phyloP scores from a whole-genome alignment of 2,329 filamentous ascomycete genomes.

The Sarocladiaceae sp. region DNA sequence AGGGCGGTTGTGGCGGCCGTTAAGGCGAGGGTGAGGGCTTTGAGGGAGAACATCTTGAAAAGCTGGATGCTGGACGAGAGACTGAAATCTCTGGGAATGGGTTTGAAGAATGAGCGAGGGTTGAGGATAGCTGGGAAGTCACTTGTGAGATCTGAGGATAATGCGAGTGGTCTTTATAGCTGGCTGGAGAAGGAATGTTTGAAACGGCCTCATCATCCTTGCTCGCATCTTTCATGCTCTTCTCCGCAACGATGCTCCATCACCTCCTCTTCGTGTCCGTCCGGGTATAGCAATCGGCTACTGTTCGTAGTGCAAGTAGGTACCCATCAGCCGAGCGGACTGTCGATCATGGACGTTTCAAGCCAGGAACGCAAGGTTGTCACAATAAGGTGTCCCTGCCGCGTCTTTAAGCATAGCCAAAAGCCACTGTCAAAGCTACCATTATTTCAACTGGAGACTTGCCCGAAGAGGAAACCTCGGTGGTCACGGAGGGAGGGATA shows the following conservation, averaged over 20 bases:
- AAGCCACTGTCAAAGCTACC: not conserved
- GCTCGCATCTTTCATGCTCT: not conserved
- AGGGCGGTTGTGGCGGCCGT: not conserved
- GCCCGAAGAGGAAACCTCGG: not conserved
- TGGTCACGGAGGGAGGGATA: not conserved
- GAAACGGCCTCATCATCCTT: not conserved
- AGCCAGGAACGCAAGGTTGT: not conserved
- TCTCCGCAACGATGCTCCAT: not conserved
- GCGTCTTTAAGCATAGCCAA: constrained; percentile 4
- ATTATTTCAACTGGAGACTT: not conserved
- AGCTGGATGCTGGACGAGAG: not conserved
- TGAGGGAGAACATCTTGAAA: not conserved
- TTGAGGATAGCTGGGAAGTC: not conserved
- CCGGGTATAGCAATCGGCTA: constrained; percentile 3
- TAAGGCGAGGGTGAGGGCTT: constrained; percentile 1
- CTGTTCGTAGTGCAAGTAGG: no score
- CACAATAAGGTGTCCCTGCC: constrained; percentile 1
- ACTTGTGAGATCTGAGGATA: not conserved
- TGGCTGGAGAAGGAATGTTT: not conserved
- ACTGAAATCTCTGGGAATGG: not conserved
- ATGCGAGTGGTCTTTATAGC: not conserved
- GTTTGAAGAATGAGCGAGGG: not conserved
- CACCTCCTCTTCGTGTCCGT: not conserved
- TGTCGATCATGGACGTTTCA: constrained; percentile 8
- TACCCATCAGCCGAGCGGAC: not conserved